Evolutionary conservation across 129 eudicot species (phyloP).

Genomic region (Heracleum sosnowskyi): DNA sequence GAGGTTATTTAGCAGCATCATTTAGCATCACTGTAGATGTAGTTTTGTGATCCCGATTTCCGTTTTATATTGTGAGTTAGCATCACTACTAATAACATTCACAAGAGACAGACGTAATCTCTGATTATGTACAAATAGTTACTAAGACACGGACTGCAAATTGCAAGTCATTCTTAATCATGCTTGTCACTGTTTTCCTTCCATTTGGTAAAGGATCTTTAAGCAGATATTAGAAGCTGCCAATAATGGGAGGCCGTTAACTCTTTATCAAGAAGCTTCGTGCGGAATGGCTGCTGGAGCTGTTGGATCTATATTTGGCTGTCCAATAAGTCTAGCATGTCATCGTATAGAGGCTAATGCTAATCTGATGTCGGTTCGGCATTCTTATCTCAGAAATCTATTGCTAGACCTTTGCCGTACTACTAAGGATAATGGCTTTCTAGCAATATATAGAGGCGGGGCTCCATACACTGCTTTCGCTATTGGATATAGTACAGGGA

Average conservation of each 20-base stretch:
- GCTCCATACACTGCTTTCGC: no score
- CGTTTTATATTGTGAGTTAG: no score
- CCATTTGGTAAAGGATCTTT: neutral
- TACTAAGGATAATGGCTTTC: neutral
- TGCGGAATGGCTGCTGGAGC: conserved; percentile 15
- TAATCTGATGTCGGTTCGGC: neutral
- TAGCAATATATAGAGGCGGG: conserved; percentile 3
- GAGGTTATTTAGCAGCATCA: neutral
- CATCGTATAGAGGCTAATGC: neutral
- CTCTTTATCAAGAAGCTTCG: conserved; percentile 8
- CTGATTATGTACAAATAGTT: neutral
- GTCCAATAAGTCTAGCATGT: neutral
- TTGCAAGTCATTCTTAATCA: neutral
- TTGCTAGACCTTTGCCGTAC: neutral
- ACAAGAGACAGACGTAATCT: neutral
- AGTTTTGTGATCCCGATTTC: neutral
- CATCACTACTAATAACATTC: neutral
- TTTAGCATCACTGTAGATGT: neutral
- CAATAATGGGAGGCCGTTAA: conserved; percentile 4
- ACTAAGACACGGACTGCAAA: neutral
- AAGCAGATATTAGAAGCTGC: neutral
- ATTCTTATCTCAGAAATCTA: neutral
- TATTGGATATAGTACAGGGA: neutral
- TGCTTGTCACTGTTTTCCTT: neutral
- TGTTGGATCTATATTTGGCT: neutral